Evolutionary conservation across 1,139 yeast species (phyloP).

Genomic region (Pichia sp.): DNA sequence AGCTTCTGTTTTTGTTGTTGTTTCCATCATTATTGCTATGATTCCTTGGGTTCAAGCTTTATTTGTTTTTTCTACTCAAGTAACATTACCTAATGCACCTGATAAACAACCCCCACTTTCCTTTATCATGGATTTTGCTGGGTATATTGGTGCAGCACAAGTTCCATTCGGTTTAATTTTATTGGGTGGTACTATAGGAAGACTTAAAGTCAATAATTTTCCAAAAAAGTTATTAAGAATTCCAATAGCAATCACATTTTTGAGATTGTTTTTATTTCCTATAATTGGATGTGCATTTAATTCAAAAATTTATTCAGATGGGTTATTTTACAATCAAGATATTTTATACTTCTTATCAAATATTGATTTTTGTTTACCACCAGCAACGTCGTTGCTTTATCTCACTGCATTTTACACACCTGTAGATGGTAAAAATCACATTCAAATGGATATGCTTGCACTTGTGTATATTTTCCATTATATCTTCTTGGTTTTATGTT

Average conservation of each 20-base stretch:
- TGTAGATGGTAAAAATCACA: slow-evolving; percentile 50
- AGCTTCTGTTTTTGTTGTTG: slow-evolving; percentile 42
- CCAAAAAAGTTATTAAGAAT: slow-evolving; percentile 70
- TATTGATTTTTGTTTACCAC: slow-evolving; percentile 73
- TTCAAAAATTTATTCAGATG: slow-evolving; percentile 39
- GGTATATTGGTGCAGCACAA: slow-evolving; percentile 78
- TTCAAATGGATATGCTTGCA: slow-evolving; percentile 82
- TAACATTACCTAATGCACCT: slow-evolving; percentile 59
- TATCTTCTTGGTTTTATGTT: slow-evolving; percentile 48
- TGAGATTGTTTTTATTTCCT: slow-evolving; percentile 51
- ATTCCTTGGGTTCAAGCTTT: slow-evolving; percentile 82
- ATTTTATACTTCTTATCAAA: slow-evolving; percentile 64
- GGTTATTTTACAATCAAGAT: slow-evolving; percentile 52
- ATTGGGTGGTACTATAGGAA: slow-evolving; percentile 80
- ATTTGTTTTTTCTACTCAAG: slow-evolving; percentile 46
- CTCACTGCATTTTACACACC: slow-evolving; percentile 80
- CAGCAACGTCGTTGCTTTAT: slow-evolving; percentile 79
- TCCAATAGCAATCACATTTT: slow-evolving; percentile 38
- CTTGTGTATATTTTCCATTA: slow-evolving; percentile 67
- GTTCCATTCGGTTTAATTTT: slow-evolving; percentile 81
- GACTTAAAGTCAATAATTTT: slow-evolving; percentile 54
- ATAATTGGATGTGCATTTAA: slow-evolving; percentile 58
- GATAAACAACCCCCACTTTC: slow-evolving; percentile 79
- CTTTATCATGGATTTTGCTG: slow-evolving; percentile 71
- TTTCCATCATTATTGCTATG: slow-evolving; percentile 44